Evolutionary conservation across 2,329 filamentous ascomycete genomes (phyloP).

Genomic region (Trichoderma sp.): DNA sequence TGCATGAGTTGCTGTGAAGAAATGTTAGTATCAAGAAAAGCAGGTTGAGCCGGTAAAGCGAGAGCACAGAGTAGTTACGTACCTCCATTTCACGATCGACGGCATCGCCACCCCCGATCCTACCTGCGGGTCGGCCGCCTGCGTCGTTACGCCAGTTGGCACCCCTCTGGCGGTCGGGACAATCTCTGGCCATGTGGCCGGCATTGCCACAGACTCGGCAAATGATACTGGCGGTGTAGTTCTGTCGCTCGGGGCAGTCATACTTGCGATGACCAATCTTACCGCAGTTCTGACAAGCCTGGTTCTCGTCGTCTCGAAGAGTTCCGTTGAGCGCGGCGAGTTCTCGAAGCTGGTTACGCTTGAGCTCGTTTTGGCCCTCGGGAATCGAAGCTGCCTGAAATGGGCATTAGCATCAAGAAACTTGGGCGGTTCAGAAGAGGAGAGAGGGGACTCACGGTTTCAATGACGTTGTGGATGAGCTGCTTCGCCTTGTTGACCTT

Average conservation of each 20-base stretch:
- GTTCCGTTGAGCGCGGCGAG: constrained; percentile 98
- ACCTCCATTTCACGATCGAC: constrained; percentile 95
- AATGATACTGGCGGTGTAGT: constrained; percentile 99
- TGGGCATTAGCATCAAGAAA: constrained; percentile 33
- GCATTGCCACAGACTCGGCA: constrained; percentile 98
- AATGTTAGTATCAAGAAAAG: not conserved
- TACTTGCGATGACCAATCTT: constrained; percentile 99
- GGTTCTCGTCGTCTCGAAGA: constrained; percentile 97
- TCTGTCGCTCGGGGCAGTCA: constrained; percentile 95
- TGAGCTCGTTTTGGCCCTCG: constrained; percentile 97
- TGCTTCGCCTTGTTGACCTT: constrained; percentile 99
- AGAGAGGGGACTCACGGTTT: constrained; percentile 72
- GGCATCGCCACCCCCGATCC: constrained; percentile 76
- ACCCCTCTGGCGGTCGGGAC: constrained; percentile 89
- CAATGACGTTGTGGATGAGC: constrained; percentile 96
- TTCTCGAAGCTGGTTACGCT: constrained; percentile 97
- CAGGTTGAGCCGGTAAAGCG: constrained; percentile 20
- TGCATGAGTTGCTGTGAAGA: constrained; percentile 83
- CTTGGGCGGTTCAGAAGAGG: not conserved
- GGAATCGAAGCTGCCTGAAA: constrained; percentile 91
- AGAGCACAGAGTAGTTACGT: constrained; percentile 41
- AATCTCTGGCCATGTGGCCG: constrained; percentile 97
- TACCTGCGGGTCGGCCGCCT: constrained; percentile 59
- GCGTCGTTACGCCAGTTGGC: constrained; percentile 86
- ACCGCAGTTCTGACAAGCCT: constrained; percentile 98